These are phyloP conservation scores for Dioszegia aurantiaca DNA, from an alignment of 768 basidiomycete species.

Conservation along the genomic window DNA sequence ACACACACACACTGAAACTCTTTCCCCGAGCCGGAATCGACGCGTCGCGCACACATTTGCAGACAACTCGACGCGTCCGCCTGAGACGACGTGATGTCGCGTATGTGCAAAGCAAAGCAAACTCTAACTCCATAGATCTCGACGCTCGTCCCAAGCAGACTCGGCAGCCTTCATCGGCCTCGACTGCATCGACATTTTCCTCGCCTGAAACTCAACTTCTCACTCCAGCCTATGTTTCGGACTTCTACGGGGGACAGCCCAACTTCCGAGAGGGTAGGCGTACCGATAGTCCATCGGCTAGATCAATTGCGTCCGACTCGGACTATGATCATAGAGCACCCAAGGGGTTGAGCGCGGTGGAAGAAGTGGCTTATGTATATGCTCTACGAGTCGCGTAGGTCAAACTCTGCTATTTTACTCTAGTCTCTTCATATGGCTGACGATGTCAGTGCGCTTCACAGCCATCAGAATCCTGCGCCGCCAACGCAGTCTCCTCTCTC, in stretches of 20 bases:
- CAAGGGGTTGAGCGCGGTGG: neutral
- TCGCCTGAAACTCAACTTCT: neutral
- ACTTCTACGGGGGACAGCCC: neutral
- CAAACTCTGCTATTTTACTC: neutral
- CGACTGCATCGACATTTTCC: neutral
- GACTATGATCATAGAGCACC: neutral
- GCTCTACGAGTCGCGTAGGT: constrained; percentile 42
- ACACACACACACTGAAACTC: no score
- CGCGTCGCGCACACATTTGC: no score
- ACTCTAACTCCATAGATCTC: no score
- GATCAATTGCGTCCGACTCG: neutral
- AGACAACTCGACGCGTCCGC: no score
- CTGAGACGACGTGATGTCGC: no score
- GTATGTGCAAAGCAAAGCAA: no score
- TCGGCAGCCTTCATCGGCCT: neutral
- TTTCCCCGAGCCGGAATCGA: no score
- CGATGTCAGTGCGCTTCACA: constrained; percentile 1
- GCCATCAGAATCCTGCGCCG: constrained; percentile 20
- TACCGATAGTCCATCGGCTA: neutral
- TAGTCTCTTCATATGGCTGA: neutral
- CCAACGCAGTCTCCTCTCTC: constrained; percentile 18
- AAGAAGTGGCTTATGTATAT: neutral
- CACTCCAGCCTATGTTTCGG: neutral
- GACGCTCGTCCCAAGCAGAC: neutral
- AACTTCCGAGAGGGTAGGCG: neutral